Base-by-base conservation (phyloP, 192 early-diverging fungal species). In the Linnemannia elongata region DNA sequence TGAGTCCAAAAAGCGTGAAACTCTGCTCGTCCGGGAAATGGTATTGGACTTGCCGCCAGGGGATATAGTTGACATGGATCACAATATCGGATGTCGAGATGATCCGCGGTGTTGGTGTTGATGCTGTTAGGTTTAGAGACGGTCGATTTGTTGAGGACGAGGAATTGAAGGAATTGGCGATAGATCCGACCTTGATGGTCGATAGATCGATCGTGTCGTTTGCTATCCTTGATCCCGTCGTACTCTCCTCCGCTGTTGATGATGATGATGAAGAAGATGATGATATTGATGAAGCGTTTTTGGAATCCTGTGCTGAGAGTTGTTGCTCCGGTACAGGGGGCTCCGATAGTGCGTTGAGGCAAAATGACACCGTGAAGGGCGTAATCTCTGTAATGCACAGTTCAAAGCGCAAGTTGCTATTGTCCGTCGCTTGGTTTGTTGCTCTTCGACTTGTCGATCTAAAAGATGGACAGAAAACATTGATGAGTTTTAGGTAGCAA, bases 51-150 rank as follows among this genome's bases (percentile, higher is more conserved):
- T 87, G 79, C 49, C 73, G 79, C 85, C 85, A 87, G 2, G 85
- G 85, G 33, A 87, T 87, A 73, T 78, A 87, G 42, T 87, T 87
- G 66, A 87, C 85, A 35, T 87, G 85, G 24, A 87, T 81, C 20
- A 78, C 79, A 75, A 87, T 87, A 27, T 87, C 85, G 17, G 85
- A 87, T 30, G 85, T 87, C 17, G 85, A 87, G 30, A 87, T 87
- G 72, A 87, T 87, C 66, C 72, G 30, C 10, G 85, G 85, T 12
- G 85, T 74, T 42, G 20, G 33, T 54, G 38, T 39, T 17, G 72
- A 54, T 54, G 74, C 41, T 73, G 77, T 76, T 45, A 13, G 9
- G 13, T 66, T 66, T 15, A 30, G 30, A 15, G n/a, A 10, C 10
- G n/a, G 60, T 15, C 60, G 60, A 66, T 5, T 12, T 20, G 49